Evolutionary conservation across 176 grass and related monocot species (phyloP), one percentile per base, ranked within the genome.

Genomic region (Ampelocalamus luodianensis): DNA sequence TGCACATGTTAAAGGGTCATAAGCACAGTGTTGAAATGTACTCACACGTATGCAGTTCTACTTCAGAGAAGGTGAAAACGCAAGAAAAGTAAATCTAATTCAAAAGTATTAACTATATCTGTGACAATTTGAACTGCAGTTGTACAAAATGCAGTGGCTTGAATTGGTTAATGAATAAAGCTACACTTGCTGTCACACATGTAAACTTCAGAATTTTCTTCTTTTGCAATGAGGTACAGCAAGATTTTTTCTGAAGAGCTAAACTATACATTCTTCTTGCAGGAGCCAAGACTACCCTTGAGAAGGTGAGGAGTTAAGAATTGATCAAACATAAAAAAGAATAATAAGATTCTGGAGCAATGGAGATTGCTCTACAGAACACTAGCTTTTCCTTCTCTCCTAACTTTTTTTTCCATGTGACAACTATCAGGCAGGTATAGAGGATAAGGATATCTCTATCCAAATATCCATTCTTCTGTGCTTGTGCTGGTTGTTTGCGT

Each of bases 341-440:
- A 87, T 77, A n/a, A 69, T 68, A 83, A 82, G 85, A 87, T 87
- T 87, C 75, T 84, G 77, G 75, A 84, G 63, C 61, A 71, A 80
- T 71, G 85, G 63, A 77, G 85, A 91, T 81, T 65, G 74, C 80
- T 83, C 68, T 87, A 82, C 74, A 87, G 60, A 73, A 50, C 60
- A 83, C 79, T 87, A 79, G 59, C 39, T 9, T 79, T 90, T 60
- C 82, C 79, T 74, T 34, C 49, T 63, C 23, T 65, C 45, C 10
- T 67, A 72, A 45, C 27, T 20, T 70, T 82, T 50, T 51, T 70
- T 87, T 54, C 60, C 85, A 87, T 85, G 42, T 70, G 80, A 83
- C 43, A 60, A 74, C 50, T 74, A 79, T 80, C 89, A 75, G 72
- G 79, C 42, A 68, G 77, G 79, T 80, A 79, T 63, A 51, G 24